A percentile compares a stretch with the other conserved stretches of the same genome.
Conservation (phyloP, 371 early-diverging fungal genomes). For the Mucor indicus region DNA sequence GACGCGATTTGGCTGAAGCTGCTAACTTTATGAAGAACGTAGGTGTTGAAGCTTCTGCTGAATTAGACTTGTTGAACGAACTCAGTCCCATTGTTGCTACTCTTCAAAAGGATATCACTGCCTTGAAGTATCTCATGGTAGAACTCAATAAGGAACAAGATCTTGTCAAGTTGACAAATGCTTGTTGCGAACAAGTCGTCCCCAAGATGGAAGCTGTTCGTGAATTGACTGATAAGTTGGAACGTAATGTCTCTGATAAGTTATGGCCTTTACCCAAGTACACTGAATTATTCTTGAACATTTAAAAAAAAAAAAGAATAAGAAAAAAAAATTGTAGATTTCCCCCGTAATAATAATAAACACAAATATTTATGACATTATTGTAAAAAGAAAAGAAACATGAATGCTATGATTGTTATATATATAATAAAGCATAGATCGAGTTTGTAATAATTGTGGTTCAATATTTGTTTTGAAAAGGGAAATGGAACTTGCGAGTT, state of each 20-base stretch:
- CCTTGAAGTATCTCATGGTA: slow-evolving; percentile 55
- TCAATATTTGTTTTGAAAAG: too few species aligned
- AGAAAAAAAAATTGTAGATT: too few species aligned
- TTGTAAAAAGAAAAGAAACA: too few species aligned
- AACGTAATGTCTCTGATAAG: slow-evolving; percentile 82
- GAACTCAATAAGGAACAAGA: slow-evolving; percentile 54
- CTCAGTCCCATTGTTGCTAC: slow-evolving; percentile 61
- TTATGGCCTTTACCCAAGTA: slow-evolving; percentile 96
- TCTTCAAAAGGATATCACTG: slow-evolving; percentile 53
- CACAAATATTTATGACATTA: too few species aligned
- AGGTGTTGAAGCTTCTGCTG: slow-evolving; percentile 61
- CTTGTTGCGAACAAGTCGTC: slow-evolving; percentile 56
- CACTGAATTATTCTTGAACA: slow-evolving; percentile 89
- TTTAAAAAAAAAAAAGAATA: too few species aligned
- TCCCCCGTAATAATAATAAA: too few species aligned
- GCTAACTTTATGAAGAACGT: slow-evolving; percentile 65
- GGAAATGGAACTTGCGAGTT: too few species aligned
- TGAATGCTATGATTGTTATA: too few species aligned
- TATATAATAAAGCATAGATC: too few species aligned
- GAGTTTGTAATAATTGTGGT: too few species aligned
- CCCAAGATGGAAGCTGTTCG: slow-evolving; percentile 76
- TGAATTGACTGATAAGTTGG: slow-evolving; percentile 73
- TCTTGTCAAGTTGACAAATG: slow-evolving; percentile 63
- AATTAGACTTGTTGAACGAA: slow-evolving; percentile 66
- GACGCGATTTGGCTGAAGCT: slow-evolving; percentile 81